Evolutionary conservation across 345 rosid genomes (phyloP), one percentile per base, ranked within the genome.

Genomic region (Salix exigua): DNA sequence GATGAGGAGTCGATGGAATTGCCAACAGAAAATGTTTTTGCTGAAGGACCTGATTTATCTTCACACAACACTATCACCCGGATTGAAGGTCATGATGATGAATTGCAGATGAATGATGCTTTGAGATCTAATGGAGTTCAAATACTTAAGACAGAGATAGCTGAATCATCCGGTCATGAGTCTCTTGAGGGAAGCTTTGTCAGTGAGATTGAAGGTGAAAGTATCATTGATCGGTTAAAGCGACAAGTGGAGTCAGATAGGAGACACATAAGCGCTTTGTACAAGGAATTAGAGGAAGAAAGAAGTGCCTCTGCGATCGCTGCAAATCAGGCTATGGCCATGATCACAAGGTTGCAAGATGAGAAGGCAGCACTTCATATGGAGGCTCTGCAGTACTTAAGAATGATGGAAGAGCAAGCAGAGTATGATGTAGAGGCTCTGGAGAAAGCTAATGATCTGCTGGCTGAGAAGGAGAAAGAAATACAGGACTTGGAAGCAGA

Each of bases 291-390:
- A 72, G 98, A 95, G 81, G 97, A 93, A 89, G 99, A 95, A 84
- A 93, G 98, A 87, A 93, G 82, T 66, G 96, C 98, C 61, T 88
- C 99, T 13, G 87, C 97, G 0, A 76, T 90, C 73, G 89, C 99
- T 65, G 89, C 92, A 75, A 93, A 93, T 86, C 97, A 95, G 82
- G 91, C 99, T 18, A 90, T 95, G 99, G 97, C 97, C 68, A 95
- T 95, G 99, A 95, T 95, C 74, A 95, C 96, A 40, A 89, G 97
- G 82, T 72, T 95, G 82, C 99, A 95, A 79, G 98, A 93, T 83
- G 98, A 95, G 83, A 95, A 95, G 78, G 97, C 97, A 3, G 73
- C 87, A 14, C 88, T 93, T 50, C 91, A 90, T 48, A 91, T 95
- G 98, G 99, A 95, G 80, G 97, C 97, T 66, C 81, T 90, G 83